phyloP scores from a whole-genome alignment of 768 basidiomycete species.

The Hypsizygus marmoreus region DNA sequence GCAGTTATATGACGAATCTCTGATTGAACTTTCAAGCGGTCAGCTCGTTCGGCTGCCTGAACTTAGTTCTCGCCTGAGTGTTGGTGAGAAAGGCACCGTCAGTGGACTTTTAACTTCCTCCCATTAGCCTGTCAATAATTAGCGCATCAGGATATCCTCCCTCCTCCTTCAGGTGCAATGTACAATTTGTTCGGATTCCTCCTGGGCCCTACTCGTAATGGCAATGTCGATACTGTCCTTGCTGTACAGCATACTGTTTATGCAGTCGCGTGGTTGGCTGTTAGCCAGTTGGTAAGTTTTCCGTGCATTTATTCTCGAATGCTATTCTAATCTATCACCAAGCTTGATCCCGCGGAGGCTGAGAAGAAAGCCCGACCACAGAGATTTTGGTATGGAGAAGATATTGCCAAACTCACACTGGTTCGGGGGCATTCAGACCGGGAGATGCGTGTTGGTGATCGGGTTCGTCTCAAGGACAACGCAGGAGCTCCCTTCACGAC shows the following conservation, averaged over 20 bases:
- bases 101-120: constrained; percentile 24
- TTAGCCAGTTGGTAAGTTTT: constrained; percentile 85
- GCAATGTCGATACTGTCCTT: constrained; percentile 62
- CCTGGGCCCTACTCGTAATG: constrained; percentile 43
- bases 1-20: constrained; percentile 83
- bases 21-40: constrained; percentile 66
- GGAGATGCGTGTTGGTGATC: constrained; percentile 74
- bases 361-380: constrained; percentile 64
- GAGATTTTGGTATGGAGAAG: constrained; percentile 71
- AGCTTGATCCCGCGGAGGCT: constrained; percentile 66
- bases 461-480: constrained; percentile 58
- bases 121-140: constrained; percentile 1
- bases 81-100: constrained; percentile 79
- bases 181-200: constrained; percentile 49
- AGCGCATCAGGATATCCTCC: constrained; percentile 61
- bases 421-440: constrained; percentile 60
- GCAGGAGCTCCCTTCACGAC: constrained; percentile 52
- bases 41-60: constrained; percentile 75
- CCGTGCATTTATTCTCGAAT: constrained; percentile 23
- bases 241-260: constrained; percentile 76
- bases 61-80: constrained; percentile 69
- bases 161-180: constrained; percentile 46
- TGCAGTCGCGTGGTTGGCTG: constrained; percentile 82
- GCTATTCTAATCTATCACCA: constrained; percentile 8
- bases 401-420: constrained; percentile 64